Evolutionary conservation across 202 grass and related monocot species (phyloP).

Genomic region (Zoysia matrella): DNA sequence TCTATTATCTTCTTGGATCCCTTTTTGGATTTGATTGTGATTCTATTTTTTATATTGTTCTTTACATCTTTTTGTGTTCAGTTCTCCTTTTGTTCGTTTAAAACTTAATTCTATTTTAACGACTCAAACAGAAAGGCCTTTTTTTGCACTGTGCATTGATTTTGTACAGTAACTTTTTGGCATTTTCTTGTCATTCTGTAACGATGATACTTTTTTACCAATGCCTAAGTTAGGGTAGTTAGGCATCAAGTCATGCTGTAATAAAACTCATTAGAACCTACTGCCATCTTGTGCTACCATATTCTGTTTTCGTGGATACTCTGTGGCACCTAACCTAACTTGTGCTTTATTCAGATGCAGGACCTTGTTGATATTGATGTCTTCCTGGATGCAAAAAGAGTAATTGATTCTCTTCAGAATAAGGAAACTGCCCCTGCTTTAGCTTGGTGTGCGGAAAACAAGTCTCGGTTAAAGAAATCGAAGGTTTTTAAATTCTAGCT

Average conservation of each 20-base stretch:
- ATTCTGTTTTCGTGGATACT: neutral
- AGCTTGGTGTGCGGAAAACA: slow-evolving; percentile 97
- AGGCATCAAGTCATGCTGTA: neutral
- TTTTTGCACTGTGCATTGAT: slow-evolving; percentile 12
- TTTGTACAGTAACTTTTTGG: neutral
- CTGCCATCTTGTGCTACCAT: neutral
- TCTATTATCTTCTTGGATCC: neutral
- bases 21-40: neutral
- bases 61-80: neutral
- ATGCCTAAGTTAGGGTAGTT: neutral
- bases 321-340: slow-evolving; percentile 27
- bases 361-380: slow-evolving; percentile 92
- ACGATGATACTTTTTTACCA: neutral
- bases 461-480: slow-evolving; percentile 91
- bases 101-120: slow-evolving; percentile 3
- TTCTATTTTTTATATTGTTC: neutral
- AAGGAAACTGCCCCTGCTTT: slow-evolving; percentile 87
- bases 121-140: neutral
- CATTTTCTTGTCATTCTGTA: neutral
- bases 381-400: slow-evolving; percentile 84
- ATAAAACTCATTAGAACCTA: neutral
- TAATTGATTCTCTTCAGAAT: slow-evolving; percentile 91
- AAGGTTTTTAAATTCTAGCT: slow-evolving; percentile 61
- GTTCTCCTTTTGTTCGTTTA: slow-evolving; percentile 8
- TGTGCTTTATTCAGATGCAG: slow-evolving; percentile 49